phyloP scores from a whole-genome alignment of 1,284 basidiomycete species.

The Boletus sp. region DNA sequence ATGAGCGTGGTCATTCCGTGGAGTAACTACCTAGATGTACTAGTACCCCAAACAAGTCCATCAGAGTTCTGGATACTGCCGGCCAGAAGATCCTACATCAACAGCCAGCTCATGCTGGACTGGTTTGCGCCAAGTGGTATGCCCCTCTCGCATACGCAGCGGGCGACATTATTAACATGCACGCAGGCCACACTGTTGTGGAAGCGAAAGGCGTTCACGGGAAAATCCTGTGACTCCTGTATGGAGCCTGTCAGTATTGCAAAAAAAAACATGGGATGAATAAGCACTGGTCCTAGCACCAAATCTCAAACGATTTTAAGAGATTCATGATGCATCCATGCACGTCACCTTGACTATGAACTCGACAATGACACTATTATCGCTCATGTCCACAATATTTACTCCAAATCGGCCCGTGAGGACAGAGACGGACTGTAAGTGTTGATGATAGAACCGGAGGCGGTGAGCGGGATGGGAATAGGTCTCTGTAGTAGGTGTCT shows the following conservation, averaged over 20 bases:
- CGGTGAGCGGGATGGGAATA: slow-evolving; percentile 55
- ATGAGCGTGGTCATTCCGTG: too few species aligned
- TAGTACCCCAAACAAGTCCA: too few species aligned
- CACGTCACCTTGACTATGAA: slow-evolving; percentile 90
- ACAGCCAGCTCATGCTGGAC: slow-evolving; percentile 56
- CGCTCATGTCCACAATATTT: slow-evolving; percentile 93
- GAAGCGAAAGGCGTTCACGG: too few species aligned
- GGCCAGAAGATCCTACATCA: slow-evolving; percentile 54
- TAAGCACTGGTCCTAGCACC: too few species aligned
- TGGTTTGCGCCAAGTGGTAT: slow-evolving; percentile 56
- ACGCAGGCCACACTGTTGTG: slow-evolving; percentile 56
- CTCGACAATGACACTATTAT: slow-evolving; percentile 95
- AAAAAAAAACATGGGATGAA: too few species aligned
- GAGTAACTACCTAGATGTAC: too few species aligned
- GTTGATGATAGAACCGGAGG: slow-evolving; percentile 88
- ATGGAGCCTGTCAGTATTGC: too few species aligned
- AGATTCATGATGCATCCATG: slow-evolving; percentile 91
- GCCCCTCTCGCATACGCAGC: neutral
- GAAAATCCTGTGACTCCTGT: too few species aligned
- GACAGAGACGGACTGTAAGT: slow-evolving; percentile 84
- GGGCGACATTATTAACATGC: neutral
- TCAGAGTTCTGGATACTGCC: too few species aligned
- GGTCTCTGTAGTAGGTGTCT: slow-evolving; percentile 18
- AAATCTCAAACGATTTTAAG: slow-evolving; percentile 92
- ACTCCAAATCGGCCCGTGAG: slow-evolving; percentile 92